Evolutionary conservation across 1,139 yeast genomes (phyloP).

Genomic region (Sugiyamaella grinbergsii): DNA sequence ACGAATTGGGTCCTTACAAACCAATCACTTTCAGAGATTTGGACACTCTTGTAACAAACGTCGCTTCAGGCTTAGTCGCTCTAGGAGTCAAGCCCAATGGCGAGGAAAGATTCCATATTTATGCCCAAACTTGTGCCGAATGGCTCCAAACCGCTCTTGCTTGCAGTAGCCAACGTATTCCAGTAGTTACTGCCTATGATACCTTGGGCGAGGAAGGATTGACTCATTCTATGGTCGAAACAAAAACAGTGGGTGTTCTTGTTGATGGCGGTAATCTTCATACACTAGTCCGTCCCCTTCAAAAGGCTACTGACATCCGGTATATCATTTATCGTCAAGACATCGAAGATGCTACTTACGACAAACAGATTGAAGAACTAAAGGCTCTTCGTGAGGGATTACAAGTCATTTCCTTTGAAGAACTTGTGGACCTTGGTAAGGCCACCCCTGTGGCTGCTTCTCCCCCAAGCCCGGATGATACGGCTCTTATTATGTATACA

Average conservation of each 20-base stretch:
- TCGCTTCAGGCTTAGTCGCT: constrained; percentile 75
- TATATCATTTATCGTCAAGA: constrained; percentile 71
- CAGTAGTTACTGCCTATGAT: constrained; percentile 95
- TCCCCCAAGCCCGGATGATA: constrained; percentile 70
- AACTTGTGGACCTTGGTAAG: constrained; percentile 66
- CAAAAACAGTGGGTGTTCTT: constrained; percentile 75
- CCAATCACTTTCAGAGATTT: constrained; percentile 66
- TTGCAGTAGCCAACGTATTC: constrained; percentile 71
- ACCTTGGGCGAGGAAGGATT: constrained; percentile 92
- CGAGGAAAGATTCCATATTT: constrained; percentile 71
- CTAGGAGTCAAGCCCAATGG: constrained; percentile 71
- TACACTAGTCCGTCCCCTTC: constrained; percentile 70
- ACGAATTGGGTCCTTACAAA: constrained; percentile 73
- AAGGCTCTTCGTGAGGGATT: constrained; percentile 74
- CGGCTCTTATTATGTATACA: constrained; percentile 95
- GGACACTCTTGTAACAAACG: constrained; percentile 50
- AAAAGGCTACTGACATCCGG: constrained; percentile 62
- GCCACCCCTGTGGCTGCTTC: constrained; percentile 46
- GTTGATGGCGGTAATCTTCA: constrained; percentile 75
- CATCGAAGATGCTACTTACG: constrained; percentile 62
- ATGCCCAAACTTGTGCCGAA: constrained; percentile 76
- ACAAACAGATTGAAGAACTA: constrained; percentile 58
- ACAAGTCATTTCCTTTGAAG: constrained; percentile 63
- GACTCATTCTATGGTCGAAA: constrained; percentile 80
- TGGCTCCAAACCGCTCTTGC: constrained; percentile 93